Base-by-base conservation (phyloP, 768 basidiomycete species). In the Leucogyrophana mollusca region DNA sequence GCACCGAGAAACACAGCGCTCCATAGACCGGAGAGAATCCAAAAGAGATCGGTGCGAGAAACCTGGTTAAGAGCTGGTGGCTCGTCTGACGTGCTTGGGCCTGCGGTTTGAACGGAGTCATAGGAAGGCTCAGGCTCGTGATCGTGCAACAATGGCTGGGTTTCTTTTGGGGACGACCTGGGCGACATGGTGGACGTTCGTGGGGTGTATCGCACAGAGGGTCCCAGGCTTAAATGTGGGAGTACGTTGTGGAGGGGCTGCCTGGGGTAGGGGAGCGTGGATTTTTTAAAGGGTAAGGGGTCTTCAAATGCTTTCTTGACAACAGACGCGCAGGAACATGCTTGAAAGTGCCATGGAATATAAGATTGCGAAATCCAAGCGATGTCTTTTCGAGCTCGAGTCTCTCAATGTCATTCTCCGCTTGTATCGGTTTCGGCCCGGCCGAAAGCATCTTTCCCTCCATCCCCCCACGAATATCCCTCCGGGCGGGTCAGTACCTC, bases 1-100 rank as follows among this genome's bases (percentile, higher is more conserved):
- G 91, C 89, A 57, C 87, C 87, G 45, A 94, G 71, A 58, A 94
- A 82, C 17, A 92, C 86, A 33, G 83, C 85, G 54, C 83, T 85
- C 89, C 89, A 92, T 44, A 92, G 69, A 9, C 83, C 89, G 34
- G 79, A 73, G 42, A 92, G 73, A 51, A 90, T 82, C 86, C 86
- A 89, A 45, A 68, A 66, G 52, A 79, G 73, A 53, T 87, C 80
- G n/a, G 55, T 42, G 37, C 61, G 70, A 35, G 83, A 79, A 50
- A 78, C 69, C 49, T 74, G 69, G 64, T 73, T 76, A 50, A 69
- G 53, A 17, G 66, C 63, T 7, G 59, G 60, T 3, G 66, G 50
- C 14, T 55, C 30, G 16, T 69, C 60, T 17, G 57, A 57, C 36
- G 52, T 4, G 49, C 58, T 54, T 50, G 50, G 3, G 3, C 67